Evolutionary conservation across 179 eudicot genomes (phyloP), one percentile per base, ranked within the genome.

Genomic region (Drosera spatulata): DNA sequence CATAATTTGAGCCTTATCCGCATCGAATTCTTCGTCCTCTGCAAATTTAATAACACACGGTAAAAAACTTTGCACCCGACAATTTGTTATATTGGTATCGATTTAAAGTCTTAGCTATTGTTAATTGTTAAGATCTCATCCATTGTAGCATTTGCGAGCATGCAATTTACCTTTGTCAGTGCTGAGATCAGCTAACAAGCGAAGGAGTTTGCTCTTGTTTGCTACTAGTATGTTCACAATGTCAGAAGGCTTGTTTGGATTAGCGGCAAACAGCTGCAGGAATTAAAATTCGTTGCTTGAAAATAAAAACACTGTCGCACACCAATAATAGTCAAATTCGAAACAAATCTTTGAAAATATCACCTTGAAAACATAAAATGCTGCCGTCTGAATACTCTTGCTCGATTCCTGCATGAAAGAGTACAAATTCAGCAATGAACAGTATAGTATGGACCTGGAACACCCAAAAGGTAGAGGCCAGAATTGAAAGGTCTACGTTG

Each of bases 281-380:
- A 55, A 39, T 41, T 55, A 37, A 60, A 9, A 22, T 3, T 39
- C 53, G 41, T 60, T 43, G 46, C 46, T 65, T 33, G 46, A 14
- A 56, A 65, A 66, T 38, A 47, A 40, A 51, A 2, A 15, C 4
- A 51, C 8, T 5, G 2, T 41, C 39, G 40, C 4, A 22, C 33
- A 22, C 33, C 33, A 33, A 39, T 33, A 63, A 15, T 14, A 8
- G 11, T 43, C 45, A 41, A 7, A 44, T 58, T 33, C 55, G 33
- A 13, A 7, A 58, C 41, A 13, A 14, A 14, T 53, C n/a, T 44
- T 42, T 47, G 39, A 44, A 58, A 3, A 60, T 50, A 42, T 43
- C 72, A 88, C 99, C 96, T 93, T 93, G 60, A 93, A 93, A 50
- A 93, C 93, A 67, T 93, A 96, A 71, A 93, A 93, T 54, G 96